Evolutionary conservation across 495 filamentous ascomycete species (phyloP).

Genomic region (Aspergillus heteromorphus): DNA sequence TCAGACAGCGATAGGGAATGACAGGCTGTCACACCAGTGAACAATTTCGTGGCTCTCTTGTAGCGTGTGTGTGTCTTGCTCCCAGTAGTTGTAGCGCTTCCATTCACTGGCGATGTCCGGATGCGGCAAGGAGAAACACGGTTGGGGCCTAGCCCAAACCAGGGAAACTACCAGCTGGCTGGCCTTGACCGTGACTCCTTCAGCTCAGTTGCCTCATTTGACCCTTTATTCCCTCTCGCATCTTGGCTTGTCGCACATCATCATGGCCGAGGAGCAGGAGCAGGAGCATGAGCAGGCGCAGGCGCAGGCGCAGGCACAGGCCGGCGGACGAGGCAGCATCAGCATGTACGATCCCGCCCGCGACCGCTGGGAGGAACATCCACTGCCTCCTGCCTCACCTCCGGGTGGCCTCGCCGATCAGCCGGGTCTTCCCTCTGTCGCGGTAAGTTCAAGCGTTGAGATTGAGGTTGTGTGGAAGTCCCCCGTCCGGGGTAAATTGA

Average conservation of each 20-base stretch:
- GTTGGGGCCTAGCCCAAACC: conserved; percentile 8
- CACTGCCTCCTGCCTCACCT: background rate
- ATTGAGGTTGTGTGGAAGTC: background rate
- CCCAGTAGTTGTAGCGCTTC: background rate
- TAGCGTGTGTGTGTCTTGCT: background rate
- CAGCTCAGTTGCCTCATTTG: background rate
- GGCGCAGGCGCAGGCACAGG: conserved; percentile 7
- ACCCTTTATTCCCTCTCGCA: background rate
- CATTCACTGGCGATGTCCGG: conserved; percentile 3
- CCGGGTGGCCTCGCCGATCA: no score
- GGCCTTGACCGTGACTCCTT: background rate
- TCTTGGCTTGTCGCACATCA: background rate
- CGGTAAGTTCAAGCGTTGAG: background rate
- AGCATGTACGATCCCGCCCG: conserved; percentile 41
- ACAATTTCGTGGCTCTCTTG: background rate
- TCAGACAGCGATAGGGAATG: conserved; percentile 4
- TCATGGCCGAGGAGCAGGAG: conserved; percentile 10
- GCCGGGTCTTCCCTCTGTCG: no score
- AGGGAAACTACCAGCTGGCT: conserved; percentile 3
- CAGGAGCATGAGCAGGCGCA: conserved; percentile 5
- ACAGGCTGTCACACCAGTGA: background rate
- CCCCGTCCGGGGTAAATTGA: background rate
- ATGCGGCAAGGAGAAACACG: conserved; percentile 17
- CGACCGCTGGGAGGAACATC: conserved; percentile 26
- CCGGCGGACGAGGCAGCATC: conserved; percentile 8